Evolutionary conservation across 2,329 filamentous ascomycete genomes (phyloP).

Genomic region (Chaetothyriales sp.): DNA sequence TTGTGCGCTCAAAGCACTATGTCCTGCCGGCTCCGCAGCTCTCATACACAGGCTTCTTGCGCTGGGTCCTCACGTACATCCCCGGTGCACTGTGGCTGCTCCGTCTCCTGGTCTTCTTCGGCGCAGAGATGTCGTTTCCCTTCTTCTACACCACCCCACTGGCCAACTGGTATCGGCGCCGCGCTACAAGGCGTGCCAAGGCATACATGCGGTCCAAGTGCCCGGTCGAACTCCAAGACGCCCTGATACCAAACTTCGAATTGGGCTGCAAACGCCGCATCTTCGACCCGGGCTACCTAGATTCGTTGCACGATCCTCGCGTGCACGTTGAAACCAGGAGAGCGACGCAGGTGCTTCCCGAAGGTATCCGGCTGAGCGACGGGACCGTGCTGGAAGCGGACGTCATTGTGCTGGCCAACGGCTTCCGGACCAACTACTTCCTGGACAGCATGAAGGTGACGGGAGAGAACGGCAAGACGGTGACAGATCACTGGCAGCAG

Average conservation of each 20-base stretch:
- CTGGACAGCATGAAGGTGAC: constrained; percentile 41
- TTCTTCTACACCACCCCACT: neutral
- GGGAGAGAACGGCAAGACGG: constrained; percentile 28
- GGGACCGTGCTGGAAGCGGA: constrained; percentile 34
- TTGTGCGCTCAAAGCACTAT: constrained; percentile 46
- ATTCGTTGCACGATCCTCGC: constrained; percentile 32
- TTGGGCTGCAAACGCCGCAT: constrained; percentile 26
- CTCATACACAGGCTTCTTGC: constrained; percentile 29
- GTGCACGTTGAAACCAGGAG: constrained; percentile 36
- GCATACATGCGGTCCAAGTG: constrained; percentile 35
- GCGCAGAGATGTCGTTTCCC: neutral
- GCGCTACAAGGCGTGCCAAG: neutral
- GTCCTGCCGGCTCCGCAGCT: constrained; percentile 39
- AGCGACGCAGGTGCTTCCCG: constrained; percentile 33
- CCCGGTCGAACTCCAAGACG: constrained; percentile 34
- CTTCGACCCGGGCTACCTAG: constrained; percentile 42
- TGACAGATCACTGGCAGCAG: constrained; percentile 39
- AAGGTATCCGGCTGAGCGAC: constrained; percentile 33
- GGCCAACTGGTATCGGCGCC: neutral
- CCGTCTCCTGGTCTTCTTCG: constrained; percentile 26
- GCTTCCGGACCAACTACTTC: constrained; percentile 45
- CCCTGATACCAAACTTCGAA: constrained; percentile 31
- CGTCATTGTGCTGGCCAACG: constrained; percentile 43
- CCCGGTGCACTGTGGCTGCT: constrained; percentile 37
- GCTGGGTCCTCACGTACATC: constrained; percentile 34